Conservation (phyloP, 768 basidiomycete species). For the Porpolomopsis calyptriformis region DNA sequence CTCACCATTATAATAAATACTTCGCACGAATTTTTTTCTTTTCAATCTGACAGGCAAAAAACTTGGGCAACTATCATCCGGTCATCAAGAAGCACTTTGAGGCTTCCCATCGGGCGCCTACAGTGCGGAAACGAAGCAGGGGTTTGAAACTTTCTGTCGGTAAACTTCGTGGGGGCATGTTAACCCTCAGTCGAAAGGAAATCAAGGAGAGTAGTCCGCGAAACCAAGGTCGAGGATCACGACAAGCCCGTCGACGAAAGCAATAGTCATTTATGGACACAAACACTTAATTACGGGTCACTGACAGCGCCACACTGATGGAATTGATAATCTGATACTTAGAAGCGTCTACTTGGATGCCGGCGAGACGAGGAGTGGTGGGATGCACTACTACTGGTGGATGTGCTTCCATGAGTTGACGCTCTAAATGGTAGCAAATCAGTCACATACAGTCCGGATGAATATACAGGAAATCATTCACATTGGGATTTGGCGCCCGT, state of each 20-base stretch:
- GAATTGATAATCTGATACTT: too few species aligned
- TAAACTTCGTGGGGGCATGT: constrained; percentile 56
- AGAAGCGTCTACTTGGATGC: too few species aligned
- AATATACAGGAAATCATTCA: constrained; percentile 11
- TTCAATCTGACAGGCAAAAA: constrained; percentile 62
- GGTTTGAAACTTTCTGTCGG: constrained; percentile 76
- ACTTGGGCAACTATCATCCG: constrained; percentile 78
- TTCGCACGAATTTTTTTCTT: constrained; percentile 7
- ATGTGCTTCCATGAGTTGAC: not conserved
- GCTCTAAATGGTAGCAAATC: not conserved
- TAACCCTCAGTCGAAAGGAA: constrained; percentile 56
- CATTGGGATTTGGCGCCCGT: constrained; percentile 27
- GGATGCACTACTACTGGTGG: too few species aligned
- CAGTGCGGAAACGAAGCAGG: constrained; percentile 42
- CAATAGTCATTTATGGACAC: too few species aligned
- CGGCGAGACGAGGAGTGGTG: too few species aligned
- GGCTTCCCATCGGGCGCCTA: constrained; percentile 17
- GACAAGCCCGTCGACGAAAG: not conserved
- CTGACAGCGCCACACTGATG: too few species aligned
- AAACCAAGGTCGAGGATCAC: constrained; percentile 14
- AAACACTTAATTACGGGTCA: too few species aligned
- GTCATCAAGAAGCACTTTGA: constrained; percentile 60
- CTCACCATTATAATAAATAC: not conserved
- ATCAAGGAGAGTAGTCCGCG: constrained; percentile 20
- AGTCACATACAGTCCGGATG: not conserved